Base-by-base conservation (phyloP, 257 asterid genomes). In the Solanum chiquidenum region DNA sequence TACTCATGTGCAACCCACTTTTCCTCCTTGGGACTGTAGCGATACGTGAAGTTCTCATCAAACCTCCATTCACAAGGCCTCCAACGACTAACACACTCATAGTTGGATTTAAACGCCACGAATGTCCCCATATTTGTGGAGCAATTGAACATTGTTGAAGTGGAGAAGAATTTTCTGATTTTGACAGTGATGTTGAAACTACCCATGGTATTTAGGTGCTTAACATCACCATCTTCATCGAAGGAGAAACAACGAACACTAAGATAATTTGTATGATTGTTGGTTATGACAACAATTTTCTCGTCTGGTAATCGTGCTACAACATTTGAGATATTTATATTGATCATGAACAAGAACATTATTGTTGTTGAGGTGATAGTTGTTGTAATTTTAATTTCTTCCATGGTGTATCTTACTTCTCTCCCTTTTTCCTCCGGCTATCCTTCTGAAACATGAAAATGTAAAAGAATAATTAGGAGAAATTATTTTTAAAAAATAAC, bases 71-170 rank as follows among this genome's bases (percentile, higher is more conserved):
- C 93, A 21, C 98, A 95, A 1, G 87, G 46, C 1, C 29, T 83
- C 35, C 31, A 11, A 1, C 68, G 86, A 0, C 69, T 27, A 25
- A 68, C 38, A 88, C 98, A 93, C 23, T 77, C 76, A 13, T 93
- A 92, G 89, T 83, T 87, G 83, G 69, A 92, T 21, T 55, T 88
- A 88, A 80, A 95, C 12, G 94, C 98, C 0, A 93, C 88, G 8
- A 95, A 93, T 1, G 94, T 95, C 72, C 98, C 97, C 94, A 95
- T 93, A 34, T 95, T 95, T 87, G 98, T 95, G 60, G 97, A 93
- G 91, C 98, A 95, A 88, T 95, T 95, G 92, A 89, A 95, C 98
- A 94, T 93, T 16, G 66, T 44, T 7, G 85, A 79, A 44, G 66
- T 25, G 74, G 98, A 93, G 89, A 87, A 94, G 12, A 93, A 8